Evolutionary conservation across 1,284 basidiomycete genomes (phyloP).

Genomic region (Rhodotorula sp.): DNA sequence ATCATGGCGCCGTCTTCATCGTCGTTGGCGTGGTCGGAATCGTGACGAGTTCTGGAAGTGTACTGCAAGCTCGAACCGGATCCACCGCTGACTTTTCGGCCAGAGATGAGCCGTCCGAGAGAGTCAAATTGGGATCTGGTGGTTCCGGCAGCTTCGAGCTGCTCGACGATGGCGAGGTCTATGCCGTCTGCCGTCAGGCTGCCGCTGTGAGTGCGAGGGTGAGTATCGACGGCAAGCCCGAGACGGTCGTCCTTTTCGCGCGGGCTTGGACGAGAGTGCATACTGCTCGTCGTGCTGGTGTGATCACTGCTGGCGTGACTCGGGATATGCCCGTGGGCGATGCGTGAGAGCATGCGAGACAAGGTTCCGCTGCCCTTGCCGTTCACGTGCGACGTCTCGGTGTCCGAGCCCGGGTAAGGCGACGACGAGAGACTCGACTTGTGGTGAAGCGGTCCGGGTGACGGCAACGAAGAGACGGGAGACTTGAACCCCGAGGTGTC

Average conservation of each 20-base stretch:
- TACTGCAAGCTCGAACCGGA: background rate
- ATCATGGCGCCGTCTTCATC: conserved; percentile 29
- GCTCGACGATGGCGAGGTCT: conserved; percentile 15
- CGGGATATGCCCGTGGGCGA: conserved; percentile 16
- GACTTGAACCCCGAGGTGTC: conserved; percentile 4
- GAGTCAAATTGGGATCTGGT: conserved; percentile 29
- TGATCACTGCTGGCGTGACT: background rate
- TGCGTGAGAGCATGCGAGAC: conserved; percentile 31
- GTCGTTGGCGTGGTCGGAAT: conserved; percentile 12
- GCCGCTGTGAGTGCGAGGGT: background rate
- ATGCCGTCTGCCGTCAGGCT: conserved; percentile 1
- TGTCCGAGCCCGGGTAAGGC: conserved; percentile 14
- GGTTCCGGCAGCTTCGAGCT: conserved; percentile 20
- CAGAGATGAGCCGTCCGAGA: conserved; percentile 25
- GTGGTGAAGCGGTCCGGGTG: background rate
- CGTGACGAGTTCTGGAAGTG: background rate
- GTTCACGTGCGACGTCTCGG: background rate
- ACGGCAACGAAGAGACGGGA: conserved; percentile 2
- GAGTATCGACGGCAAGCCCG: background rate
- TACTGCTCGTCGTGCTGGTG: background rate
- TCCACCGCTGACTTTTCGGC: background rate
- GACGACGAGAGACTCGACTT: background rate
- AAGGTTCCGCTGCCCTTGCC: conserved; percentile 19
- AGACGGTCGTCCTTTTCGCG: background rate
- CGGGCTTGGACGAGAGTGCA: background rate